These are phyloP conservation scores for Inonotus obliquus DNA, from an alignment of 1,284 basidiomycete genomes.

Conservation along the genomic window DNA sequence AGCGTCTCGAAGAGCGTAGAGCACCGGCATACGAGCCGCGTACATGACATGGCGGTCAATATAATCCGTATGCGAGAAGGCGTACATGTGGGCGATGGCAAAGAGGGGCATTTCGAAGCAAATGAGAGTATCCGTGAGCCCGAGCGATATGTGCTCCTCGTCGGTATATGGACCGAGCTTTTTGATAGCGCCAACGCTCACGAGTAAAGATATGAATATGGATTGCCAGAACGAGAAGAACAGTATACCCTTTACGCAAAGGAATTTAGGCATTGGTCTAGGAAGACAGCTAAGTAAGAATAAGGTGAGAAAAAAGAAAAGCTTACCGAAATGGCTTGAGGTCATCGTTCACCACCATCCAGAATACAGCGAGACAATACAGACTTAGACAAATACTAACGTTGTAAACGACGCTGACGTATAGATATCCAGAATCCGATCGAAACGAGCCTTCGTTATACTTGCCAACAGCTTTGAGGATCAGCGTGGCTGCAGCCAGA, in stretches of 20 bases:
- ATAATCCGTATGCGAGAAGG: constrained; percentile 84
- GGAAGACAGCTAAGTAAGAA: neutral
- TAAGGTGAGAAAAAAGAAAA: constrained; percentile 17
- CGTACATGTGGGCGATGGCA: constrained; percentile 88
- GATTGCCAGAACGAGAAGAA: constrained; percentile 99
- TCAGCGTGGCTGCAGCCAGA: constrained; percentile 78
- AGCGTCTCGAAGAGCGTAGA: constrained; percentile 83
- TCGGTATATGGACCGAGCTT: constrained; percentile 86
- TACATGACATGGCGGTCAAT: constrained; percentile 62
- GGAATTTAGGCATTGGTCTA: constrained; percentile 87
- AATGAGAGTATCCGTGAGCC: constrained; percentile 85
- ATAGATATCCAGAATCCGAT: constrained; percentile 86
- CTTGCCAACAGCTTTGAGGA: constrained; percentile 82
- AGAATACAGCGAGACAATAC: constrained; percentile 92
- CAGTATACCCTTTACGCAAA: constrained; percentile 96
- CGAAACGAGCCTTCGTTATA: constrained; percentile 90
- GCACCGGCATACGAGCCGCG: constrained; percentile 84
- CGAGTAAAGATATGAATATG: constrained; percentile 82
- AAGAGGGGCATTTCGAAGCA: constrained; percentile 99
- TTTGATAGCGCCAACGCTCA: constrained; percentile 74
- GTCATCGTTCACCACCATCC: constrained; percentile 85
- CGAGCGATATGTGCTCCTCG: constrained; percentile 86
- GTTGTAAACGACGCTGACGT: constrained; percentile 83
- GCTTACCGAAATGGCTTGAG: constrained; percentile 81
- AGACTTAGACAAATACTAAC: constrained; percentile 68